Conservation (phyloP, 2,329 filamentous ascomycete genomes). For the Aspergillus fumigatiaffinis region DNA sequence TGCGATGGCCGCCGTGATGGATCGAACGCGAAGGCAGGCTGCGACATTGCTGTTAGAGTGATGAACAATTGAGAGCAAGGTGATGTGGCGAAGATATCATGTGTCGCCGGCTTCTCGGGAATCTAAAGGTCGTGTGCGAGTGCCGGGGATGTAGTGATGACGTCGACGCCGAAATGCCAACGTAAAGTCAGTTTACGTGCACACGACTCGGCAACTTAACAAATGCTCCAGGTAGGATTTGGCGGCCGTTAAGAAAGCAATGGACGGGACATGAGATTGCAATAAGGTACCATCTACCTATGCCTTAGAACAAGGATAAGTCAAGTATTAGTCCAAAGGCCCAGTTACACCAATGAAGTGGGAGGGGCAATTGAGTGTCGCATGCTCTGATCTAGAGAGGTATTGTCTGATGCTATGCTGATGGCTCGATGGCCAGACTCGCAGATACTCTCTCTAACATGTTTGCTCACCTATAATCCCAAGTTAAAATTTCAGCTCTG, state of each 20-base stretch:
- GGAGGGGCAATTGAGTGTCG: background rate
- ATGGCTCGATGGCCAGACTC: slow-evolving; percentile 1
- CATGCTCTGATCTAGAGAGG: background rate
- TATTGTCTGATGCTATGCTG: slow-evolving; percentile 3
- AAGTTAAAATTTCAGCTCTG: background rate
- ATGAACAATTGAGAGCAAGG: background rate
- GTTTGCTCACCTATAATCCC: background rate
- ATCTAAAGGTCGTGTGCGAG: slow-evolving; percentile 3
- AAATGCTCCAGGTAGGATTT: background rate
- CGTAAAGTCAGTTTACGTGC: background rate
- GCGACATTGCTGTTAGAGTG: slow-evolving; percentile 24
- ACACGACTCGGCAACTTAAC: background rate
- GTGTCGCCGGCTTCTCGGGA: background rate
- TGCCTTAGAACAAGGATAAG: background rate
- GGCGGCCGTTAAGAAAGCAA: background rate
- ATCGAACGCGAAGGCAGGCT: slow-evolving; percentile 25
- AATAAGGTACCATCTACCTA: background rate
- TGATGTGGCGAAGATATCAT: background rate
- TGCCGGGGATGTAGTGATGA: slow-evolving; percentile 28
- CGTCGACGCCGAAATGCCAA: slow-evolving; percentile 20
- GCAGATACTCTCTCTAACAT: background rate
- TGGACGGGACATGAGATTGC: background rate
- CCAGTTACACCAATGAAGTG: background rate
- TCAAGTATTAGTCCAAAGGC: background rate
- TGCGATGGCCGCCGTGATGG: slow-evolving; percentile 27